A percentile compares a stretch with the other conserved stretches of the same genome.
Evolutionary conservation across 495 filamentous ascomycete species (phyloP).

Genomic region (Venustampulla echinocandica): DNA sequence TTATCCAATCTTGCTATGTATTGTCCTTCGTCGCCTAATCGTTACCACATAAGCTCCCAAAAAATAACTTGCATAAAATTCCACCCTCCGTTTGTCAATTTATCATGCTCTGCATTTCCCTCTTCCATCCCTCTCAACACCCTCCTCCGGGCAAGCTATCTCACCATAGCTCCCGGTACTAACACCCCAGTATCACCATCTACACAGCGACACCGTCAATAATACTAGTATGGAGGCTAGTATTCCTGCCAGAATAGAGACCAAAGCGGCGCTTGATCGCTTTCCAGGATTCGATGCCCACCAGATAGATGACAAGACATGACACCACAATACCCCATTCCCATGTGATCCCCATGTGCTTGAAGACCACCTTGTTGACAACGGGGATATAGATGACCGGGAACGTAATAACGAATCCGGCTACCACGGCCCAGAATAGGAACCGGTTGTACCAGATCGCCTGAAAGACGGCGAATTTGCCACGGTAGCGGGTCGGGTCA

Average conservation of each 20-base stretch:
- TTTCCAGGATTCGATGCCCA: slow-evolving; percentile 62
- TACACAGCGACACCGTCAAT: no score
- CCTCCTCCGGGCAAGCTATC: no score
- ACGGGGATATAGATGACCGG: slow-evolving; percentile 67
- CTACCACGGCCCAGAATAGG: slow-evolving; percentile 60
- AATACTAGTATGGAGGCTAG: no score
- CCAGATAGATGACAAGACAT: slow-evolving; percentile 50
- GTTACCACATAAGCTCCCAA: no score
- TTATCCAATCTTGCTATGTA: no score
- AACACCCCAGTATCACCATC: no score
- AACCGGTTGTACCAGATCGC: slow-evolving; percentile 65
- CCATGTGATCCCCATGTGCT: slow-evolving; percentile 62
- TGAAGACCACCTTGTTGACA: slow-evolving; percentile 60
- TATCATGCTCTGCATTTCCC: no score
- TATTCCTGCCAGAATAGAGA: background rate
- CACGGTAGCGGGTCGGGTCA: slow-evolving; percentile 40
- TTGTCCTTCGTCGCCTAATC: no score
- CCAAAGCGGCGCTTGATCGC: slow-evolving; percentile 44
- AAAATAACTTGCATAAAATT: no score
- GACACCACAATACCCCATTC: slow-evolving; percentile 61
- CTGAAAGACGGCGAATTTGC: slow-evolving; percentile 21
- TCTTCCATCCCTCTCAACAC: no score
- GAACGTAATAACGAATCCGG: slow-evolving; percentile 63
- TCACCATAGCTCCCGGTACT: no score
- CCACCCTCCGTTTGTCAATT: no score